Conservation (phyloP, 495 filamentous ascomycete species). For the Apiosordaria backusii region DNA sequence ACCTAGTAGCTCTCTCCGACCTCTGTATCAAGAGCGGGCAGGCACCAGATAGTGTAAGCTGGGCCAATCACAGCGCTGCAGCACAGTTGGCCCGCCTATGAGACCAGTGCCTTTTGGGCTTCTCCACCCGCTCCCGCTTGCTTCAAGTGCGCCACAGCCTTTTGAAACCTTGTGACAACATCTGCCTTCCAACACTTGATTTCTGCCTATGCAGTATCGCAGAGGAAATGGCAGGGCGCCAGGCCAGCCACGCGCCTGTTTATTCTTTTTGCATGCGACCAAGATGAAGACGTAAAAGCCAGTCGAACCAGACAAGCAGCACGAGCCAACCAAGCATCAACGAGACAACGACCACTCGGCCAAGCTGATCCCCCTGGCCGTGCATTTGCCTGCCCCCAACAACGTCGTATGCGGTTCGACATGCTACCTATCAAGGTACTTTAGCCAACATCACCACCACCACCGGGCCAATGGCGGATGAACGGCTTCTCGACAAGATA, state of each 20-base stretch:
- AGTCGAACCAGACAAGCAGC: background rate
- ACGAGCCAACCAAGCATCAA: background rate
- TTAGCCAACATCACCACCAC: background rate
- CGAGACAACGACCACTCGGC: background rate
- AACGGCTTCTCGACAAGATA: slow-evolving; percentile 57
- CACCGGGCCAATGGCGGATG: slow-evolving; percentile 54
- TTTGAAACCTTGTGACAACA: slow-evolving; percentile 12
- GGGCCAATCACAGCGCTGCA: slow-evolving; percentile 18
- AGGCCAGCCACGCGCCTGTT: background rate
- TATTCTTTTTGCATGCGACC: background rate
- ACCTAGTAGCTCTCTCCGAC: background rate
- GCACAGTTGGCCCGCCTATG: slow-evolving; percentile 13
- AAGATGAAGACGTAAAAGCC: background rate
- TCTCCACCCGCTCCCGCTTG: background rate
- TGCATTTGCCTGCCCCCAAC: slow-evolving; percentile 3
- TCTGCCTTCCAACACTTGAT: background rate
- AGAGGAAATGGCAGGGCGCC: slow-evolving; percentile 13
- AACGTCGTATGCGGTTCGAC: slow-evolving; percentile 10
- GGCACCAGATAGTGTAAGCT: slow-evolving; percentile 18
- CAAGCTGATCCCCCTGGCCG: background rate
- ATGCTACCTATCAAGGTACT: slow-evolving; percentile 1
- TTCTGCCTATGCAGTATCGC: background rate
- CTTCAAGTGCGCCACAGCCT: no score
- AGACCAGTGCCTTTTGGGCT: slow-evolving; percentile 16
- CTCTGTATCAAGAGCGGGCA: slow-evolving; percentile 14